These are phyloP conservation scores for Elsinoe ampelina DNA, from an alignment of 2,329 filamentous ascomycete species.

Conservation along the genomic window DNA sequence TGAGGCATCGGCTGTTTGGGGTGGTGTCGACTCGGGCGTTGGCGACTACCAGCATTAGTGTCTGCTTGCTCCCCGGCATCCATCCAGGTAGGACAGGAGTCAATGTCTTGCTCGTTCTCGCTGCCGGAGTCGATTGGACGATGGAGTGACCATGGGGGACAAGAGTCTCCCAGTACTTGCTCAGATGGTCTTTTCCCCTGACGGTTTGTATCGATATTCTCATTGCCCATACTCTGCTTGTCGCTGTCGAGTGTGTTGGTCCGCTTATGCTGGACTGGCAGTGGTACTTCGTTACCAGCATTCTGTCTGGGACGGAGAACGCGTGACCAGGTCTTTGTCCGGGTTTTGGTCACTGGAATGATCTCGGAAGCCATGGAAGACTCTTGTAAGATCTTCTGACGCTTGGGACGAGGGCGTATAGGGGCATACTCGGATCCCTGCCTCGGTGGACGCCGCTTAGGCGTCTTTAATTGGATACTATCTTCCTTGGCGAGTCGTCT, in stretches of 20 bases:
- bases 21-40: neutral
- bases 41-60: neutral
- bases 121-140: no score
- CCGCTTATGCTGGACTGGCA: no score
- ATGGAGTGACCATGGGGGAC: neutral
- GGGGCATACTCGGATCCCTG: neutral
- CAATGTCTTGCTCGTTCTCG: conserved; percentile 3
- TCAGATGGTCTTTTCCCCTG: no score
- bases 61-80: neutral
- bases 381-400: neutral
- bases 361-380: neutral
- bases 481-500: no score
- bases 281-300: neutral
- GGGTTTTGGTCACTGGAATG: neutral
- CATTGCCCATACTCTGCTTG: no score
- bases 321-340: neutral
- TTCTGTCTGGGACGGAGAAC: neutral
- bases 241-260: no score
- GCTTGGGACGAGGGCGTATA: neutral
- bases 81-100: neutral
- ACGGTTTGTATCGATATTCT: no score
- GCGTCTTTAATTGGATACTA: neutral
- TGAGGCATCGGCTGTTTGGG: neutral
- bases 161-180: neutral
- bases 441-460: neutral